Percentiles rank a stretch among this genome's conserved stretches.
phyloP scores from a whole-genome alignment of 805 yeast species.

The Lachancea thermotolerans region DNA sequence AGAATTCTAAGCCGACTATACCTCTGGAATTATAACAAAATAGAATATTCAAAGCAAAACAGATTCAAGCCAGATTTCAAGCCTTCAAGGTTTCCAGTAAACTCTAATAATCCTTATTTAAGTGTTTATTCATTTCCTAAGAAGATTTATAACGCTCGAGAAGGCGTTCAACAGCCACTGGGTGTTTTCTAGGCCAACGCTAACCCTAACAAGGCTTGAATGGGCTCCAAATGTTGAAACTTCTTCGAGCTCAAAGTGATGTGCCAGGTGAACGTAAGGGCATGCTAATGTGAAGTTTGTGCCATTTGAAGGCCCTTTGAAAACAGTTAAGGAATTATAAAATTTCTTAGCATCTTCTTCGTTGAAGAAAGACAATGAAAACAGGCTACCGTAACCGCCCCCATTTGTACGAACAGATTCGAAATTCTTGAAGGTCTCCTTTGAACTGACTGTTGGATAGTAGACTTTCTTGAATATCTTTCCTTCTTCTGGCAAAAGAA shows the following conservation, averaged over 20 bases:
- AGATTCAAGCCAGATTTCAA: no score
- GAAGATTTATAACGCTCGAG: slow-evolving; percentile 39
- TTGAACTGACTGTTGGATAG: slow-evolving; percentile 54
- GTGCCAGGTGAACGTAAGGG: slow-evolving; percentile 80
- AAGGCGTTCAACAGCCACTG: slow-evolving; percentile 45
- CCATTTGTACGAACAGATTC: slow-evolving; percentile 64
- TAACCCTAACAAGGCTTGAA: slow-evolving; percentile 61
- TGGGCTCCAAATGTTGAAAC: slow-evolving; percentile 78
- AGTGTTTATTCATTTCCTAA: no score
- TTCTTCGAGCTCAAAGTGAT: slow-evolving; percentile 71
- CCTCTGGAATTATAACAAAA: no score
- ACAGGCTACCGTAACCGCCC: slow-evolving; percentile 77
- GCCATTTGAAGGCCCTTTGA: slow-evolving; percentile 85
- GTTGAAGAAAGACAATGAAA: slow-evolving; percentile 64
- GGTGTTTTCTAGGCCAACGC: slow-evolving; percentile 72
- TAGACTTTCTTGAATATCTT: slow-evolving; percentile 53
- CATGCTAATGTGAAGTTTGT: slow-evolving; percentile 74
- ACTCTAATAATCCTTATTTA: no score
- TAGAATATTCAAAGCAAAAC: no score
- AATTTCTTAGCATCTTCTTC: slow-evolving; percentile 63
- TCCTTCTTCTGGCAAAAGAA: slow-evolving; percentile 39
- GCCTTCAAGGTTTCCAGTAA: no score
- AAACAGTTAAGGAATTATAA: slow-evolving; percentile 46
- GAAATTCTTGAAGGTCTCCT: slow-evolving; percentile 53
- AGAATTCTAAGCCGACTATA: no score